phyloP scores from a whole-genome alignment of 2,329 filamentous ascomycete genomes.

The Colletotrichum limetticola region DNA sequence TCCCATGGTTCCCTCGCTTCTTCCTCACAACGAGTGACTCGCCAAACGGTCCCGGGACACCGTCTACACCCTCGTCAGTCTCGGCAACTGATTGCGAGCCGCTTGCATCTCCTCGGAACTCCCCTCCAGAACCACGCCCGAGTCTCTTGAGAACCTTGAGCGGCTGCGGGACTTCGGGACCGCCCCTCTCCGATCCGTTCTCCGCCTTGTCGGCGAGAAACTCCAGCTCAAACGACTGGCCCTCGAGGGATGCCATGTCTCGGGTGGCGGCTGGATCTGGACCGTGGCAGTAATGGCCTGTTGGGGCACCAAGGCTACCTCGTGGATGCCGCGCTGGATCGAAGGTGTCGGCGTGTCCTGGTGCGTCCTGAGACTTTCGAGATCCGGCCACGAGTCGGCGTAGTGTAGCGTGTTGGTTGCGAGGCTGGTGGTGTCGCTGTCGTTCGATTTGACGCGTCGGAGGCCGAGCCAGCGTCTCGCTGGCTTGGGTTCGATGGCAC shows the following conservation, averaged over 20 bases:
- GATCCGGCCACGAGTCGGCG: conserved; percentile 47
- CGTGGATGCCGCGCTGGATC: not conserved
- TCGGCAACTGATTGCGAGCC: conserved; percentile 18
- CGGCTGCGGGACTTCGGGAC: conserved; percentile 52
- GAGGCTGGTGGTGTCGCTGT: conserved; percentile 6
- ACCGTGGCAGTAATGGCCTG: not conserved
- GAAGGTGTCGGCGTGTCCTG: conserved; percentile 14
- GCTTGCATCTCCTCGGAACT: conserved; percentile 36
- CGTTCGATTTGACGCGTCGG: not conserved
- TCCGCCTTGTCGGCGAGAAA: conserved; percentile 41
- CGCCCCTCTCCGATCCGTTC: conserved; percentile 20
- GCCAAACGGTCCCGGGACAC: conserved; percentile 39
- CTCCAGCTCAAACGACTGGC: conserved; percentile 43
- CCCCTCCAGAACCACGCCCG: conserved; percentile 15
- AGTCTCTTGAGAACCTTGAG: conserved; percentile 61
- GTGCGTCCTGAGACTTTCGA: conserved; percentile 41
- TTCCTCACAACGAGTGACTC: conserved; percentile 49
- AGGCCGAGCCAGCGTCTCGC: conserved; percentile 22
- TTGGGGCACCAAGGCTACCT: not conserved
- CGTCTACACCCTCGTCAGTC: conserved; percentile 40
- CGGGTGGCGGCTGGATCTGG: not conserved
- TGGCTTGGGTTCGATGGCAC: conserved; percentile 12
- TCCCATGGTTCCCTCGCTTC: conserved; percentile 39
- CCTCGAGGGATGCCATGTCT: conserved; percentile 48
- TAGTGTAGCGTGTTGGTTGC: not conserved